phyloP scores from a whole-genome alignment of 352 stramenopile species.

The Globisporangium ultimum region DNA sequence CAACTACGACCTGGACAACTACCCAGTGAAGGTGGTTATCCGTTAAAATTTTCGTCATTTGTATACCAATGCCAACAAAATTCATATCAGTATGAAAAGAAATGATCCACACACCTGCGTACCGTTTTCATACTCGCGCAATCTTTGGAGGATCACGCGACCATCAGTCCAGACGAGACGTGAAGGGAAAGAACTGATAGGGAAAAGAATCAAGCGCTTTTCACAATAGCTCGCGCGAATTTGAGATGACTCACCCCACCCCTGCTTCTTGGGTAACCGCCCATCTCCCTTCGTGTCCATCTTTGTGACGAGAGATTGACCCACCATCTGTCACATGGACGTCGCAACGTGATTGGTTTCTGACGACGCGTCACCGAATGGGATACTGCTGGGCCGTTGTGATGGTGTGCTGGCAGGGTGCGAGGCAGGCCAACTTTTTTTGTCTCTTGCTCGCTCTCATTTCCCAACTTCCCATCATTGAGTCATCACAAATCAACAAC shows the following conservation, averaged over 20 bases:
- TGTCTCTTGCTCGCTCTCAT: conserved; percentile 7
- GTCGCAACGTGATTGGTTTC: conserved; percentile 20
- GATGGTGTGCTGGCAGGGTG: too few species aligned
- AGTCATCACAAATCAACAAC: conserved; percentile 15
- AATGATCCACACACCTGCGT: too few species aligned
- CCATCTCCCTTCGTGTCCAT: conserved; percentile 8
- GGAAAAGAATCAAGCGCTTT: neutral
- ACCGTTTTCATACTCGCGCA: too few species aligned
- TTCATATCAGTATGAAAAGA: too few species aligned
- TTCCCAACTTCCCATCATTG: conserved; percentile 9
- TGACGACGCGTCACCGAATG: conserved; percentile 20
- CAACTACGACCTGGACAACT: too few species aligned
- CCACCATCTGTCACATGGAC: conserved; percentile 5
- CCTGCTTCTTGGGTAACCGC: neutral
- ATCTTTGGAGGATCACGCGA: too few species aligned
- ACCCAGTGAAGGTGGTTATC: too few species aligned
- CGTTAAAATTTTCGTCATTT: too few species aligned
- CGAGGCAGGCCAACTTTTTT: too few species aligned
- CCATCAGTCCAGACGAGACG: too few species aligned
- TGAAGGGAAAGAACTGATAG: neutral
- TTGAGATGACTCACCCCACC: conserved; percentile 20
- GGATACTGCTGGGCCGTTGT: neutral
- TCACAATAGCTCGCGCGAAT: conserved; percentile 9
- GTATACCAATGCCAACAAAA: too few species aligned
- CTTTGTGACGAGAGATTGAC: conserved; percentile 16